A percentile compares a stretch with the other conserved stretches of the same genome.
Evolutionary conservation across 305 asterid species (phyloP).

Genomic region (Vinca major): DNA sequence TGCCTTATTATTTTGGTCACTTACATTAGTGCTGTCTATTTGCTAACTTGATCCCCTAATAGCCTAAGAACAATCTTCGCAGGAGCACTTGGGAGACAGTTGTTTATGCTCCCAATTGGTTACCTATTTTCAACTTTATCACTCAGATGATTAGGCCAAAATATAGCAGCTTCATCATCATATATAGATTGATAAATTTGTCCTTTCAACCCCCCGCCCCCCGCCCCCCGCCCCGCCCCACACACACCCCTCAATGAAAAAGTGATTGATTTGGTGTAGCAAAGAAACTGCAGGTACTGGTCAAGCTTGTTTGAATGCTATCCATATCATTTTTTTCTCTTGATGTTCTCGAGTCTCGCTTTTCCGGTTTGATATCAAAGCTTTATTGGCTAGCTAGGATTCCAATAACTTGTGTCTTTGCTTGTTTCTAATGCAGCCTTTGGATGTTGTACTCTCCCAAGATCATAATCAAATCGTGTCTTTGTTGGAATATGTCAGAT

Average conservation of each 20-base stretch:
- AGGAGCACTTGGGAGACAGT: not conserved
- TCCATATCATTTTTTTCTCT: not conserved
- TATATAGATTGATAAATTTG: not conserved
- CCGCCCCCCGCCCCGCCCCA: too few relatives aligned
- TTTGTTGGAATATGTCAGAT: constrained; percentile 77
- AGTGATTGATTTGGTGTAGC: too few relatives aligned
- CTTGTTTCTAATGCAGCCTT: constrained; percentile 60
- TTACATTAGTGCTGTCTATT: not conserved
- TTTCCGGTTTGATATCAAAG: not conserved
- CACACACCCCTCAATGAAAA: too few relatives aligned
- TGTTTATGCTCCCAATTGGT: not conserved
- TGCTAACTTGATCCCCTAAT: not conserved
- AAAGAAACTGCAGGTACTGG: too few relatives aligned
- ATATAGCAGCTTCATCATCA: not conserved
- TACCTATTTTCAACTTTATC: not conserved
- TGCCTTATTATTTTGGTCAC: not conserved
- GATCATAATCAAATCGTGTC: constrained; percentile 82
- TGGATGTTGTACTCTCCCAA: constrained; percentile 86
- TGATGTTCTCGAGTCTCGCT: not conserved
- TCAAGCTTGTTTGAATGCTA: not conserved
- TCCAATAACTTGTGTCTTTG: constrained; percentile 5
- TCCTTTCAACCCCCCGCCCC: too few relatives aligned
- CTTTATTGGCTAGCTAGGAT: not conserved
- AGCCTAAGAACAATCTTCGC: not conserved
- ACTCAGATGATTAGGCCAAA: not conserved